A percentile compares a stretch with the other conserved stretches of the same genome.
These are phyloP conservation scores for Gliomastix tumulicola DNA, from an alignment of 2,329 filamentous ascomycete genomes.

Conservation along the genomic window DNA sequence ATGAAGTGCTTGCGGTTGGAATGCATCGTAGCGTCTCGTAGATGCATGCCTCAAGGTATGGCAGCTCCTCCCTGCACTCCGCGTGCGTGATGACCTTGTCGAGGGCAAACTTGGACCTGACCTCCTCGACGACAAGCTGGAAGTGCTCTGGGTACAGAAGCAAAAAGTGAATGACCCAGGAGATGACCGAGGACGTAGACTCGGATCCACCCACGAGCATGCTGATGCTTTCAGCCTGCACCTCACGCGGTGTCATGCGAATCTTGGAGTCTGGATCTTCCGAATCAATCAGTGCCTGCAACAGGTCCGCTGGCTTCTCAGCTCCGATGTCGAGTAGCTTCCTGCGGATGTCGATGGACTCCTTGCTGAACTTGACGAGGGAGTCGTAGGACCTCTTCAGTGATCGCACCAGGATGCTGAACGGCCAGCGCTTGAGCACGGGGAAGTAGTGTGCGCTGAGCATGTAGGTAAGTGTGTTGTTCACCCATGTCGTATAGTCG, in stretches of 20 bases:
- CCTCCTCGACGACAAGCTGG: slow-evolving; percentile 1
- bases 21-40: slow-evolving; percentile 4
- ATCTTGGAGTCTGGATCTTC: slow-evolving; percentile 1
- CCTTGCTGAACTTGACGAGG: neutral
- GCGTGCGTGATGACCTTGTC: slow-evolving; percentile 1
- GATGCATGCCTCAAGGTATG: slow-evolving; percentile 2
- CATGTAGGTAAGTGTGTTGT: no score
- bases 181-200: slow-evolving; percentile 3
- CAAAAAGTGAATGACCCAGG: slow-evolving; percentile 3
- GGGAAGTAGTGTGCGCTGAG: no score
- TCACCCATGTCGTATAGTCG: neutral
- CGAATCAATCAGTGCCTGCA: slow-evolving; percentile 2
- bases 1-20: slow-evolving; percentile 1
- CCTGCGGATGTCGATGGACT: neutral
- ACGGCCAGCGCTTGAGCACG: no score
- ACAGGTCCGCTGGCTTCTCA: slow-evolving; percentile 1
- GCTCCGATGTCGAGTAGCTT: neutral
- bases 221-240: slow-evolving; percentile 2
- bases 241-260: slow-evolving; percentile 2
- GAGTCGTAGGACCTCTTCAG: no score
- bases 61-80: neutral
- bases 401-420: no score
- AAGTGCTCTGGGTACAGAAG: slow-evolving; percentile 1
- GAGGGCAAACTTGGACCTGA: slow-evolving; percentile 1
- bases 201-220: slow-evolving; percentile 2